Evolutionary conservation across 352 stramenopile genomes (phyloP).

Genomic region (Globisporangium splendens): DNA sequence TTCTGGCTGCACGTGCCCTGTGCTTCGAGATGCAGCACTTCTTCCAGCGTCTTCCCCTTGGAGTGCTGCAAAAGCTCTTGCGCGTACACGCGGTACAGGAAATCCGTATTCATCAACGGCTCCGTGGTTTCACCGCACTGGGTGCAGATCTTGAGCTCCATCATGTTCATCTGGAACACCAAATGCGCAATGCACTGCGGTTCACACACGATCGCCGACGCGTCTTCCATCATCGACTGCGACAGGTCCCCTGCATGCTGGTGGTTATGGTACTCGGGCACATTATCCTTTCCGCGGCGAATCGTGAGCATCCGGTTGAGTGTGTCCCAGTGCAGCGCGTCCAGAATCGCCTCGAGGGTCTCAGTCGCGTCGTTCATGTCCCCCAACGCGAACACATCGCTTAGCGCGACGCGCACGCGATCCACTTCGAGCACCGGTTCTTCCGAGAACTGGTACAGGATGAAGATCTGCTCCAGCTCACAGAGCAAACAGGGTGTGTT

Average conservation of each 20-base stretch:
- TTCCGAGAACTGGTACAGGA: slow-evolving; percentile 82
- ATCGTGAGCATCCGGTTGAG: slow-evolving; percentile 71
- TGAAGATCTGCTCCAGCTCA: slow-evolving; percentile 83
- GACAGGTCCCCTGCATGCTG: slow-evolving; percentile 34
- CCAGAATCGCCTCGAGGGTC: slow-evolving; percentile 77
- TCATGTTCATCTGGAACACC: slow-evolving; percentile 86
- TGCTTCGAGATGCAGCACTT: slow-evolving; percentile 50
- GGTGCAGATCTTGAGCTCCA: slow-evolving; percentile 70
- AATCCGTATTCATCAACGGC: slow-evolving; percentile 82
- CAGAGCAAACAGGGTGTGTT: slow-evolving; percentile 61
- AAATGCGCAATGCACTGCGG: slow-evolving; percentile 77
- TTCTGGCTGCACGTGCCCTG: slow-evolving; percentile 20
- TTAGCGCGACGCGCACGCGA: slow-evolving; percentile 61
- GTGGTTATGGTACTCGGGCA: slow-evolving; percentile 11
- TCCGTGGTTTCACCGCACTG: slow-evolving; percentile 63
- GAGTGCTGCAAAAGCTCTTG: slow-evolving; percentile 50
- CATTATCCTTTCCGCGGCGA: slow-evolving; percentile 18
- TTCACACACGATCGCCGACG: slow-evolving; percentile 66
- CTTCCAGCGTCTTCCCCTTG: slow-evolving; percentile 41
- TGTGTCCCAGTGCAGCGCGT: slow-evolving; percentile 74
- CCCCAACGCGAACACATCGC: slow-evolving; percentile 63
- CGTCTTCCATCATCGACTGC: slow-evolving; percentile 51
- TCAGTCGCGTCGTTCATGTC: slow-evolving; percentile 86
- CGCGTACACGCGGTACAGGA: slow-evolving; percentile 80
- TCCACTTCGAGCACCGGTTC: slow-evolving; percentile 72